Evolutionary conservation across 2,329 filamentous ascomycete species (phyloP).

Genomic region (Ceratocystiopsis minuta): DNA sequence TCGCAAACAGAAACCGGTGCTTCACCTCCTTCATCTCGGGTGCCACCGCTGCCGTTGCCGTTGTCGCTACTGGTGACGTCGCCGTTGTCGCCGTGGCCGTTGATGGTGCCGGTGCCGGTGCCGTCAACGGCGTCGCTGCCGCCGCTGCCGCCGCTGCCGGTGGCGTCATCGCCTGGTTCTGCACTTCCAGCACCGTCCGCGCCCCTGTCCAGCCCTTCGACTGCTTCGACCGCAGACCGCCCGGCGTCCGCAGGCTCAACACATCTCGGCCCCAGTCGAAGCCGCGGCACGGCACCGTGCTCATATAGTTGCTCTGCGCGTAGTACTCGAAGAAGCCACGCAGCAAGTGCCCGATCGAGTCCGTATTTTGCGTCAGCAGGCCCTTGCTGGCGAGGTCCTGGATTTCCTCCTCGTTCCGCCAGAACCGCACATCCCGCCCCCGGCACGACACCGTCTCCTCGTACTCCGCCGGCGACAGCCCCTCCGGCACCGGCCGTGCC

Average conservation of each 20-base stretch:
- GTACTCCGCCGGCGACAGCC: slow-evolving; percentile 19
- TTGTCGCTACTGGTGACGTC: slow-evolving; percentile 2
- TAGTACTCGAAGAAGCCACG: slow-evolving; percentile 83
- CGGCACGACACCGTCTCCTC: slow-evolving; percentile 32
- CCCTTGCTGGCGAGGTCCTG: slow-evolving; percentile 36
- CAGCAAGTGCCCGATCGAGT: slow-evolving; percentile 53
- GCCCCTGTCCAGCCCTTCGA: slow-evolving; percentile 78
- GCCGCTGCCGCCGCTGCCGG: not conserved
- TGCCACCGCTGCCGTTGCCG: slow-evolving; percentile 12
- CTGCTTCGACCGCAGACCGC: slow-evolving; percentile 54
- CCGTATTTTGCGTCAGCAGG: slow-evolving; percentile 47
- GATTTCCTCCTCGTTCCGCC: slow-evolving; percentile 57
- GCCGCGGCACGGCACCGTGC: slow-evolving; percentile 29
- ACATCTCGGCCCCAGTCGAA: slow-evolving; percentile 75
- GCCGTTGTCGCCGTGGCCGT: not conserved
- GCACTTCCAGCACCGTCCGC: slow-evolving; percentile 44
- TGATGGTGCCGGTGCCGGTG: not conserved
- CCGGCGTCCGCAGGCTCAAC: slow-evolving; percentile 53
- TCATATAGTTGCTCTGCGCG: slow-evolving; percentile 40
- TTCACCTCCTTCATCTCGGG: slow-evolving; percentile 48
- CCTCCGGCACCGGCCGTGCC: slow-evolving; percentile 21
- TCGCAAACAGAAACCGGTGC: slow-evolving; percentile 68
- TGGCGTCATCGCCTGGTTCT: slow-evolving; percentile 16
- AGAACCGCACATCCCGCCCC: slow-evolving; percentile 59
- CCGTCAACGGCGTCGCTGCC: not conserved